Percentiles rank a stretch among this genome's conserved stretches.
These are phyloP conservation scores for Gnomoniopsis smithogilvyi DNA, from an alignment of 2,329 filamentous ascomycete species.

Conservation along the genomic window DNA sequence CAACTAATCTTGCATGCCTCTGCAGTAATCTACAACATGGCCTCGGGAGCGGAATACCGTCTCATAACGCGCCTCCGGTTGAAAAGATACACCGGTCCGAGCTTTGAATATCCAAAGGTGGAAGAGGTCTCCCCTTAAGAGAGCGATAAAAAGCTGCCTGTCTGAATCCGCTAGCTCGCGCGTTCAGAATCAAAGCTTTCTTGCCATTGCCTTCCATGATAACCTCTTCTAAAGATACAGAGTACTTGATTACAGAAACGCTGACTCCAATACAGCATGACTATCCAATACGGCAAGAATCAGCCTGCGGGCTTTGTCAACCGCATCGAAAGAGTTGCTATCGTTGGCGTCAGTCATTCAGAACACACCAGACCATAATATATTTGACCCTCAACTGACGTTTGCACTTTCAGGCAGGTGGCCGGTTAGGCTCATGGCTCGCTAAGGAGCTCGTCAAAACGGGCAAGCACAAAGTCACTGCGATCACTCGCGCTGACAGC, in stretches of 20 bases:
- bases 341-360: constrained; percentile 22
- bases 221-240: too few relatives aligned
- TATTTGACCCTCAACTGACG: not conserved
- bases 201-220: too few relatives aligned
- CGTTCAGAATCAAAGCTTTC: too few relatives aligned
- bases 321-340: constrained; percentile 23
- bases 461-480: constrained; percentile 46
- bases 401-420: constrained; percentile 19
- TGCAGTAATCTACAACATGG: too few relatives aligned
- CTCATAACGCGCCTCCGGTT: too few relatives aligned
- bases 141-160: too few relatives aligned
- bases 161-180: too few relatives aligned
- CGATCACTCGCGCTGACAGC: constrained; percentile 43
- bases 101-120: too few relatives aligned
- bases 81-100: too few relatives aligned
- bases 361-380: not conserved
- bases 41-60: too few relatives aligned
- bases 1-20: too few relatives aligned
- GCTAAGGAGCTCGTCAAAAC: constrained; percentile 35
- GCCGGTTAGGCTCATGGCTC: constrained; percentile 21
- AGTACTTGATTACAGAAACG: not conserved
- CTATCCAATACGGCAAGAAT: constrained; percentile 11
- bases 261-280: not conserved
- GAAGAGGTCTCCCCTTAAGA: too few relatives aligned
- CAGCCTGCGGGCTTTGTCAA: constrained; percentile 17